Percentiles rank a stretch among this genome's conserved stretches.
phyloP scores from a whole-genome alignment of 495 filamentous ascomycete species.

The Daldinia bambusicola region DNA sequence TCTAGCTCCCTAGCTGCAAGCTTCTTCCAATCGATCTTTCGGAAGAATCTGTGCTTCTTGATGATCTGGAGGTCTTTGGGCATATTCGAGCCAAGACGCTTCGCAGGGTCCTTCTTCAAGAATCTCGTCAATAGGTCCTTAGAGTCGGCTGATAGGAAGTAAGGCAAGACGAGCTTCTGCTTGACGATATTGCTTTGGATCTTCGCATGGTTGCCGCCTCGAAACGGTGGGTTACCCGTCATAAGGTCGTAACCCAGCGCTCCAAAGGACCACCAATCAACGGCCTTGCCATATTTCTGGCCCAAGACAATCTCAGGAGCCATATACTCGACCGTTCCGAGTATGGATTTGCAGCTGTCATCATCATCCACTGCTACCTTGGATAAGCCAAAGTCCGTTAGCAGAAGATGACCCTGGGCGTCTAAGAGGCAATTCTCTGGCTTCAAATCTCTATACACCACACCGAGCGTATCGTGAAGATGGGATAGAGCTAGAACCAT shows the following conservation, averaged over 20 bases:
- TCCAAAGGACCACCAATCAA: conserved; percentile 99
- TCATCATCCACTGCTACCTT: conserved; percentile 90
- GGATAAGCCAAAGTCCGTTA: conserved; percentile 96
- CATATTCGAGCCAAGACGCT: conserved; percentile 87
- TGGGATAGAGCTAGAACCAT: conserved; percentile 94
- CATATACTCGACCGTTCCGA: conserved; percentile 98
- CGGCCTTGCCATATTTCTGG: conserved; percentile 87
- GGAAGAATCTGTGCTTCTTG: conserved; percentile 95
- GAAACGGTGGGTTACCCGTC: conserved; percentile 89
- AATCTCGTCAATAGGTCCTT: conserved; percentile 92
- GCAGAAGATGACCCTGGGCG: conserved; percentile 86
- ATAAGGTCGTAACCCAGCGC: conserved; percentile 91
- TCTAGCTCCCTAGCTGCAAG: conserved; percentile 80
- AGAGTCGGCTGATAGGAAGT: conserved; percentile 87
- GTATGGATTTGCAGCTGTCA: conserved; percentile 81
- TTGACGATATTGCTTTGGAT: conserved; percentile 93
- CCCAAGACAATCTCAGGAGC: conserved; percentile 91
- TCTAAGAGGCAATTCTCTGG: conserved; percentile 98
- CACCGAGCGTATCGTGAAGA: conserved; percentile 88
- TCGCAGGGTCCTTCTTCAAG: conserved; percentile 88
- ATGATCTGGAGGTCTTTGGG: conserved; percentile 85
- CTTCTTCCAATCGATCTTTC: conserved; percentile 90
- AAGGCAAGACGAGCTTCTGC: conserved; percentile 85
- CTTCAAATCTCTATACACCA: conserved; percentile 96
- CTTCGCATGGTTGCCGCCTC: conserved; percentile 87